Evolutionary conservation across 768 basidiomycete genomes (phyloP), one percentile per base, ranked within the genome.

Genomic region (Naganishia kalamii): DNA sequence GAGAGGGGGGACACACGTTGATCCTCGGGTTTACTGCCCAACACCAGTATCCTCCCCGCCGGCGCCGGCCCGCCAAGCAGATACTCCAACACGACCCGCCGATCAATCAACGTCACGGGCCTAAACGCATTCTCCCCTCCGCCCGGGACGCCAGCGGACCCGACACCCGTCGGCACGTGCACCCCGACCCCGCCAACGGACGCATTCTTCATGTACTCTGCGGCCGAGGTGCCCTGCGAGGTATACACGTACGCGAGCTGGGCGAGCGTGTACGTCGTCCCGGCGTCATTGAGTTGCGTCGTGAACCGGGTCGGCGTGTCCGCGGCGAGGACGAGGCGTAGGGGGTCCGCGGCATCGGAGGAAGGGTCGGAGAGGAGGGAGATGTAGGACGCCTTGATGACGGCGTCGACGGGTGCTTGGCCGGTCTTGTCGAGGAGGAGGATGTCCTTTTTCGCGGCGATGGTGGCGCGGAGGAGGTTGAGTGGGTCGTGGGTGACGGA

Each of bases 151-250:
- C 82, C 82, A 72, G 54, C 54, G 12, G 29, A 37, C 3, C 54
- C 54, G 11, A 57, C 23, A 12, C 54, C 54, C 35, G 37, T 57
- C 3, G 33, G 35, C 12, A 57, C 54, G 27, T 35, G 33, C 2
- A 46, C 66, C 6, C 66, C 66, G 4, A 57, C 65, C 1, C 54
- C 65, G 19, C 88, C 88, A 62, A 89, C 82, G 1, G 33, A 40
- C 3, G 87, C 87, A 71, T 88, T 86, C 74, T 87, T 88, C 85
- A 94, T 86, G 79, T 98, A 98, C 69, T 93, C 90, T 17, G 87
- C 88, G 32, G 86, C 85, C 0, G 85, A 81, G 0, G 85, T 84
- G 74, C 90, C 88, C 49, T 84, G 81, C 33, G 88, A 81, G 3
- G 86, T 79, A 88, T 87, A 98, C 30, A 88, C 87, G n/a, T 93